Base-by-base conservation (phyloP, 495 filamentous ascomycete species). In the Penicillium desertorum region DNA sequence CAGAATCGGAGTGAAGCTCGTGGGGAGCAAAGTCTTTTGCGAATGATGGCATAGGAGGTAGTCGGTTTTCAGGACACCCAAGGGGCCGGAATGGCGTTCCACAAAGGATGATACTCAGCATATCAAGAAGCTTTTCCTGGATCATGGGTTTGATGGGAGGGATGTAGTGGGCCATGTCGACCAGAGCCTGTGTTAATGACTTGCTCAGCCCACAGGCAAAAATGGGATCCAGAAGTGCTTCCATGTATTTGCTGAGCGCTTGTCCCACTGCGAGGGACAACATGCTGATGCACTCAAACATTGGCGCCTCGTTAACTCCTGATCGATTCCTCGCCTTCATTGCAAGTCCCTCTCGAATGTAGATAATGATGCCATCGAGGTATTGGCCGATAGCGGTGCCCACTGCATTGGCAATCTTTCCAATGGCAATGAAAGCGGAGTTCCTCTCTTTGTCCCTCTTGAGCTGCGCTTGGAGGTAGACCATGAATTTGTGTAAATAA, bases 121-220 rank as follows among this genome's bases (percentile, higher is more conserved):
- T 90, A 66, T 99, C 89, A 30, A 99, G 82, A 36, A 99, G 80
- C 56, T 90, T 87, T 59, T 96, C 92, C 69, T 99, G 94, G 41
- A 99, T 97, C 11, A 82, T 90, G 27, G 86, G 80, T 71, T 96
- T 93, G 60, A 96, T 88, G 1, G 95, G 94, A 0, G 94, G 93
- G 48, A 99, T 96, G 68, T 98, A 98, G 67, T 97, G 94, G 41
- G 94, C 92, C 89, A 99, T 96, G 67, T 98, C 94, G 20, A 97
- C 91, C 48, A 99, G 76, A 14, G 94, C 94, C 68, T 98, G 92
- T 0, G 91, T 96, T 19, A 99, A 81, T 49, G 94, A 90, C 60
- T 90, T 88, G 53, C 89, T 96, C 39, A 99, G 79, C 44, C 93
- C 92, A 62, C 94, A 99, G 17, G 90, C 90, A 72, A 99, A 98